Conservation (phyloP, 2,329 filamentous ascomycete genomes). For the Pseudopyrenochaeta lycopersici region DNA sequence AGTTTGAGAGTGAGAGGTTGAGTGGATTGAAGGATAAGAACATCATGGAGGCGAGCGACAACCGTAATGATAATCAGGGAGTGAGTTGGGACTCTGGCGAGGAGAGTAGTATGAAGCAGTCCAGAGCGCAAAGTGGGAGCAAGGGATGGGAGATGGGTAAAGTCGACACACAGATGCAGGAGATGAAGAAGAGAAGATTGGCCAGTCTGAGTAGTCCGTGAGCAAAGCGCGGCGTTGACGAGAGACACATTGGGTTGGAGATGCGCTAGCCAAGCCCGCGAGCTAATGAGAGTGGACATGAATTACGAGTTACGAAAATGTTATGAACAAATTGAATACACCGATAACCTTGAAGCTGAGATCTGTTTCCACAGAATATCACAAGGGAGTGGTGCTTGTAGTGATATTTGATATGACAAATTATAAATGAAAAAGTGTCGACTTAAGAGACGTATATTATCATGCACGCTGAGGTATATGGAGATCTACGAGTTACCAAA, state of each 20-base stretch:
- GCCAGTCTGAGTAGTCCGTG: conserved; percentile 23
- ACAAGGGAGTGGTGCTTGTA: neutral
- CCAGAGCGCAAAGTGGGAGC: conserved; percentile 8
- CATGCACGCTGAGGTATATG: neutral
- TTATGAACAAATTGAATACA: neutral
- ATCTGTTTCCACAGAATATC: neutral
- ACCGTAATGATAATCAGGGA: neutral
- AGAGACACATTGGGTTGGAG: no score
- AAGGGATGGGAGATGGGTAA: conserved; percentile 10
- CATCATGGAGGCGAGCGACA: neutral
- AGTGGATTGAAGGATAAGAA: neutral
- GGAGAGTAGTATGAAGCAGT: conserved; percentile 5
- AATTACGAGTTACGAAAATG: no score
- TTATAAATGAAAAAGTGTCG: no score
- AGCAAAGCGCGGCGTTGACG: no score
- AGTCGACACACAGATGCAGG: conserved; percentile 1
- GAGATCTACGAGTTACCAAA: neutral
- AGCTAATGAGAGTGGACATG: neutral
- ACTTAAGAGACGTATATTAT: neutral
- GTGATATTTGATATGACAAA: neutral
- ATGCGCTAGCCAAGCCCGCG: no score
- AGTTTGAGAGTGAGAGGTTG: neutral
- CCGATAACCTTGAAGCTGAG: neutral
- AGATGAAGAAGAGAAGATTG: conserved; percentile 25
- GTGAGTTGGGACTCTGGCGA: neutral